Base-by-base conservation (phyloP, 2,329 filamentous ascomycete genomes). In the Stemphylium beticola region DNA sequence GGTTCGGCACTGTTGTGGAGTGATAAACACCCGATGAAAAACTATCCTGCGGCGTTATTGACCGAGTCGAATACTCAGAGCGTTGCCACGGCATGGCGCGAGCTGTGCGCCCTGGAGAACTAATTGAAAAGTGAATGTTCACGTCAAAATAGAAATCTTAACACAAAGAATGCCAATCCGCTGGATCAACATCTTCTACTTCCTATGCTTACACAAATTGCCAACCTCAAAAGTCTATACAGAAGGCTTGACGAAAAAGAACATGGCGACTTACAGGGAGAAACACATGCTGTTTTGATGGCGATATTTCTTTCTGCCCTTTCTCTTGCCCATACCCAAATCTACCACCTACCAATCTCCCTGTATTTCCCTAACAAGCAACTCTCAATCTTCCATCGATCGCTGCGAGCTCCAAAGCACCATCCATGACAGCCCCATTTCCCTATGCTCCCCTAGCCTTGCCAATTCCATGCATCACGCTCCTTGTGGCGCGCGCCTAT, bases 1-100 rank as follows among this genome's bases (percentile, higher is more conserved):
- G 74, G 74, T 10, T 68, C 66, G 41, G 74, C 69, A 18, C 56
- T 73, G 44, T 60, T 75, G 17, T 75, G 63, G 66, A 62, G 63
- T 32, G 62, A 66, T 22, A 68, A 68, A 48, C 68, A 61, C 52
- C 48, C 66, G 46, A 69, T 68, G 57, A 76, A 75, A 62, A 65
- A 69, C 15, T 70, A 71, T 6, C 73, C 71, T 38, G 57, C 61
- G 29, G 61, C 61, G 1, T 68, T 73, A 42, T 40, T 67, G 24
- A 55, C 69, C n/a, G 65, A 58, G 7, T 47, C 67, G 24, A 60
- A 64, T 11, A 57, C 57, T 15, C 49, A 61, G 45, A 59, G 49
- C 17, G 40, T 49, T 3, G 49, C 58, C n/a, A 34, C 36, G 18
- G 17, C 12, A 20, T 49, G 15, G 33, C 12, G 7, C 18, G 24